Percentiles rank a stretch among this genome's conserved stretches.
Conservation (phyloP, 129 eudicot genomes). For the Helianthus annuus region DNA sequence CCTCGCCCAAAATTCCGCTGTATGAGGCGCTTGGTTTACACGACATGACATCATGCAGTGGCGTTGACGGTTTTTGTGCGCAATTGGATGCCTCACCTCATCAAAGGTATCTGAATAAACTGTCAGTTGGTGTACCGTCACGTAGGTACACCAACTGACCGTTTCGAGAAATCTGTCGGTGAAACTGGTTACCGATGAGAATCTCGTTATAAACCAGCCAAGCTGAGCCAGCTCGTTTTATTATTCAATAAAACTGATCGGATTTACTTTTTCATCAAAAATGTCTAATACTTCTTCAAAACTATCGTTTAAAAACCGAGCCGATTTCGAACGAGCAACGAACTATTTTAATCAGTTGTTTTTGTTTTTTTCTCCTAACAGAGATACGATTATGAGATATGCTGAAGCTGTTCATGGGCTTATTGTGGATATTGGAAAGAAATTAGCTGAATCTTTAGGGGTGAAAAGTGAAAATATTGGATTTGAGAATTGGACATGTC, state of each 20-base stretch:
- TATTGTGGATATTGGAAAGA: constrained; percentile 44
- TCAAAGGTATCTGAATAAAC: constrained; percentile 43
- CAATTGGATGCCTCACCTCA: constrained; percentile 56
- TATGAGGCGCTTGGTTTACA: constrained; percentile 74
- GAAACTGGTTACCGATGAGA: no score
- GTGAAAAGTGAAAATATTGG: constrained; percentile 22
- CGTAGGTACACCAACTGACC: no score
- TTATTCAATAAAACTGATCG: no score
- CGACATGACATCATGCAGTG: constrained; percentile 47
- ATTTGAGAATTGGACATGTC: constrained; percentile 67
- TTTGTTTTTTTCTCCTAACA: constrained; percentile 12
- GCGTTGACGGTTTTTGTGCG: constrained; percentile 57
- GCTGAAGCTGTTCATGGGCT: constrained; percentile 57
- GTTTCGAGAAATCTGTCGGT: no score
- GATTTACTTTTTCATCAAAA: no score
- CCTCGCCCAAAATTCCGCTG: constrained; percentile 49
- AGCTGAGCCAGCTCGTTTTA: no score
- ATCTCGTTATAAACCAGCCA: no score
- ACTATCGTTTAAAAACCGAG: no score
- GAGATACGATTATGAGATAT: constrained; percentile 57
- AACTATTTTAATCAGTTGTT: no score
- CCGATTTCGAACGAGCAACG: no score
- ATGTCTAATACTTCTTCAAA: no score
- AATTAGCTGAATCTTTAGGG: constrained; percentile 57
- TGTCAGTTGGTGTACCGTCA: no score